Evolutionary conservation across 768 basidiomycete genomes (phyloP), one percentile per base, ranked within the genome.

Genomic region (Boletus coccyginus): DNA sequence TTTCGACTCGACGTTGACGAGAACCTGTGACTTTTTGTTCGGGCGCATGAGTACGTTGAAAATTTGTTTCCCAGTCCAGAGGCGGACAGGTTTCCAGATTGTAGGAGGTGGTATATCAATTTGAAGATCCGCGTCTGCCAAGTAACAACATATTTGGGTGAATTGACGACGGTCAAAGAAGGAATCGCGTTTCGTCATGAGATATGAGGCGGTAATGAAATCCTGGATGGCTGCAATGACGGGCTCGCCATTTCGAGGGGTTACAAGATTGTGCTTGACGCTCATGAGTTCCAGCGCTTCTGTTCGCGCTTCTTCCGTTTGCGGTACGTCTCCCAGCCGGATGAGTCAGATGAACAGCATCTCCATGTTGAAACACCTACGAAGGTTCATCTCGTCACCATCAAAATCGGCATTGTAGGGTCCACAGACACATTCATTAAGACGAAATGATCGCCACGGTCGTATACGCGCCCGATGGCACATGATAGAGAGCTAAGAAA

Each of bases 371-470:
- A 14, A 57, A 45, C 49, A 69, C 92, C 65, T 66, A 95, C 96
- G 97, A 65, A 99, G 77, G 74, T 99, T 99, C 97, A 99, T 99
- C 72, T 99, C 97, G 70, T 99, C 97, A 58, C 97, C 97, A 70
- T 99, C 97, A 62, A 99, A 99, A 78, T 99, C 97, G 47, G 97
- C 97, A 68, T 98, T 98, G 75, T 98, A 98, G 9, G 97, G 97
- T 46, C 92, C 94, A 74, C 97, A 99, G 10, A 98, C 97, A 83
- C 97, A 99, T 70, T 99, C 97, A 67, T 99, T 99, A 53, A 99
- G 75, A 33, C 97, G 83, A 77, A 99, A 98, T 1, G 97, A 91
- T 61, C 96, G 79, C 97, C 97, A 99, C 24, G 97, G 97, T 32
- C 97, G 81, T 52, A 99, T 83, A 80, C 96, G 96, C 56, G 91